These are phyloP conservation scores for Tremella yokohamensis DNA, from an alignment of 768 basidiomycete genomes.

Conservation along the genomic window DNA sequence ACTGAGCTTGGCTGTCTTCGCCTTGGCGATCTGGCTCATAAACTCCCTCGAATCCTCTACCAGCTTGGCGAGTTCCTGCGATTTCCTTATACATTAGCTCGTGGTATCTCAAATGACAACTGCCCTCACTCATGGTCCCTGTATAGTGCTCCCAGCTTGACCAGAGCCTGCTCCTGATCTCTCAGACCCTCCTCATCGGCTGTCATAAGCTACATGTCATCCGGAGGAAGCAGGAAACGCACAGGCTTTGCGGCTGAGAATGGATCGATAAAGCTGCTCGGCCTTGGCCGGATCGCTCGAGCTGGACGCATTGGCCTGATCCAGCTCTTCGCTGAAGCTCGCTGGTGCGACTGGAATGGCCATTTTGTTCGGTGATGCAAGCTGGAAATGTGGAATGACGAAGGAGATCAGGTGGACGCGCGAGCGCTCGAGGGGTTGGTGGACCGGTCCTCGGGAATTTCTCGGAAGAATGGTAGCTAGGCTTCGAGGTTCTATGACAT, in stretches of 20 bases:
- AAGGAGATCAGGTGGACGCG: conserved; percentile 2
- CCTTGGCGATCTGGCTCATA: conserved; percentile 92
- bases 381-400: conserved; percentile 4
- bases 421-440: not conserved
- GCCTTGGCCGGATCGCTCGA: conserved; percentile 60
- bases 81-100: conserved; percentile 60
- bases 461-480: too few relatives aligned
- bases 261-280: conserved; percentile 70
- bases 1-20: conserved; percentile 96
- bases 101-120: not conserved
- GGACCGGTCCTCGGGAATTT: too few relatives aligned
- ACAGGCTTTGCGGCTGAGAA: conserved; percentile 56
- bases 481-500: too few relatives aligned
- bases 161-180: conserved; percentile 78
- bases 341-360: conserved; percentile 16
- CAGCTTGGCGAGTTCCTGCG: conserved; percentile 76
- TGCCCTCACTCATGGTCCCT: conserved; percentile 71
- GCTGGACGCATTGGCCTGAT: conserved; percentile 59
- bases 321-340: conserved; percentile 47
- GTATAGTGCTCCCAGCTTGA: conserved; percentile 81
- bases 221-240: conserved; percentile 11
- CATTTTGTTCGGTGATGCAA: conserved; percentile 7
- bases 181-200: conserved; percentile 61
- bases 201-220: conserved; percentile 14
- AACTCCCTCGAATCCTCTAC: conserved; percentile 77